phyloP scores from a whole-genome alignment of 306 rosid genomes.

The Trifolium fragiferum region DNA sequence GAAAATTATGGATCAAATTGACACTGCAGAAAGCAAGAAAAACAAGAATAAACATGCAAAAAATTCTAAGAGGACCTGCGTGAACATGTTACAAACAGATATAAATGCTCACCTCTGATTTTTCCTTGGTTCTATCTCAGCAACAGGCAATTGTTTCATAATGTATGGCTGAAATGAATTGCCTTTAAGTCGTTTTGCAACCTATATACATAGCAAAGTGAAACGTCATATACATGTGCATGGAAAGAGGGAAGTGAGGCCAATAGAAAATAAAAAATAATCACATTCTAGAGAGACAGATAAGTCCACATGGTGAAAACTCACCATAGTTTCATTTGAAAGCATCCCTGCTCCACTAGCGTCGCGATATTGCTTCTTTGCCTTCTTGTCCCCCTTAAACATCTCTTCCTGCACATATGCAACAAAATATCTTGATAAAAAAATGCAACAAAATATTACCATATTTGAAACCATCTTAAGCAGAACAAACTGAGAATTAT shows the following conservation, averaged over 20 bases:
- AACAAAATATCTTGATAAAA: constrained; percentile 22
- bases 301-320: constrained; percentile 49
- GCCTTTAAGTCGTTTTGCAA: constrained; percentile 57
- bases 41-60: too few species aligned
- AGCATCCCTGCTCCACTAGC: constrained; percentile 59
- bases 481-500: constrained; percentile 8
- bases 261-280: constrained; percentile 37
- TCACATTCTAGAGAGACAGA: constrained; percentile 13
- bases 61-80: neutral
- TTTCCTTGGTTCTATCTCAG: constrained; percentile 58
- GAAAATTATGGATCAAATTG: too few species aligned
- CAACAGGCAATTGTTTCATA: constrained; percentile 47
- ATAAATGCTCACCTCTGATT: constrained; percentile 59
- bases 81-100: neutral
- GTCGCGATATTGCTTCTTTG: constrained; percentile 46
- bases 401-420: constrained; percentile 58
- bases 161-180: constrained; percentile 54
- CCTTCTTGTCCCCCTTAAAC: constrained; percentile 55
- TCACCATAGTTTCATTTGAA: constrained; percentile 67
- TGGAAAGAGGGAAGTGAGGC: constrained; percentile 10
- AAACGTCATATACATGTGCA: constrained; percentile 23
- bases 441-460: constrained; percentile 34
- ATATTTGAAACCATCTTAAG: constrained; percentile 30
- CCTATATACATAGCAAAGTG: constrained; percentile 53
- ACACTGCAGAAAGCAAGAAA: too few species aligned